Percentiles rank a stretch among this genome's conserved stretches.
Conservation (phyloP, 164 flowering plant genomes). For the Tetracentron sinense region DNA sequence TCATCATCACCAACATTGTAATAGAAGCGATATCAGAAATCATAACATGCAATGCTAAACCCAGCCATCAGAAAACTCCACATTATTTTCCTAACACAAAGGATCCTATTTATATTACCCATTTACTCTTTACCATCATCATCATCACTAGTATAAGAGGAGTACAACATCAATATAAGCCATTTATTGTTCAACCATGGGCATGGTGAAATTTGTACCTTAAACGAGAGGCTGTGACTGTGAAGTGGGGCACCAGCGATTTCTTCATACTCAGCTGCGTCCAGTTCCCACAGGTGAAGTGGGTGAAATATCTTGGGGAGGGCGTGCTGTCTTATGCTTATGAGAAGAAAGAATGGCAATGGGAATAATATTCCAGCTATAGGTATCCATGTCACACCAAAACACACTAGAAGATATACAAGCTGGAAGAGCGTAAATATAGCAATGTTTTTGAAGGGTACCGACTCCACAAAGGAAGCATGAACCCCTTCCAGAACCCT, state of each 20-base stretch:
- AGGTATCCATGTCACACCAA: constrained; percentile 87
- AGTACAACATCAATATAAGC: background rate
- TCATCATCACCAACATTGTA: background rate
- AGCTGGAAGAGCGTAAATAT: constrained; percentile 60
- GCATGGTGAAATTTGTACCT: constrained; percentile 22
- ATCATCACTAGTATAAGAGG: background rate
- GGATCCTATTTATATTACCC: too few relatives aligned
- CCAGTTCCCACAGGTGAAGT: constrained; percentile 57
- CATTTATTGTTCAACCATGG: background rate
- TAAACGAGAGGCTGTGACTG: constrained; percentile 27
- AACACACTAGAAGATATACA: constrained; percentile 54
- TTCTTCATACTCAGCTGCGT: constrained; percentile 86
- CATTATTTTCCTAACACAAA: too few relatives aligned
- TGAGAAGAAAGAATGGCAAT: constrained; percentile 71
- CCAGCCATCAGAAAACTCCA: too few relatives aligned
- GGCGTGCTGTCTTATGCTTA: constrained; percentile 54
- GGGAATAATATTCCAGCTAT: constrained; percentile 83
- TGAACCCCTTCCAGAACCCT: constrained; percentile 57
- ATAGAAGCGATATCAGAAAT: too few relatives aligned
- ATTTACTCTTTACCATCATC: too few relatives aligned
- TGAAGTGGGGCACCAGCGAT: constrained; percentile 42
- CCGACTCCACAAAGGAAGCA: constrained; percentile 69
- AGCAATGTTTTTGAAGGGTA: constrained; percentile 58
- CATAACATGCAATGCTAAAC: too few relatives aligned
- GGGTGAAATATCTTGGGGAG: constrained; percentile 62